Percentiles rank a stretch among this genome's conserved stretches.
phyloP scores from a whole-genome alignment of 164 flowering plant genomes.

The Stephania yunnanensis region DNA sequence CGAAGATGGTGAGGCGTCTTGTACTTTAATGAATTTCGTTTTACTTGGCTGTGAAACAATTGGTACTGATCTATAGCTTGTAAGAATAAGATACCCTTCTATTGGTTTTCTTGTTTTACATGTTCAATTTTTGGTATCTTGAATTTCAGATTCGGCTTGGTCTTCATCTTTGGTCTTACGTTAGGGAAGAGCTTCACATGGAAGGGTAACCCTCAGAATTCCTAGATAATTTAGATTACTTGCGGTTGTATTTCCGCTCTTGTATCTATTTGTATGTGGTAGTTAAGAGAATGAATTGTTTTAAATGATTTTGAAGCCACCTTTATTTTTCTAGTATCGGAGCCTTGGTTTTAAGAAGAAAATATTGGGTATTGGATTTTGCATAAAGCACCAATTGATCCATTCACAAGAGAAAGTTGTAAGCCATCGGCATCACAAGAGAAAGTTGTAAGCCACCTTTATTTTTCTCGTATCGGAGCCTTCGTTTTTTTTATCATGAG shows the following conservation, averaged over 20 bases:
- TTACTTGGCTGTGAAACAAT: conserved; percentile 1
- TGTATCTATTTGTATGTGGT: not conserved
- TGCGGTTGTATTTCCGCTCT: not conserved
- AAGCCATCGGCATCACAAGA: conserved; percentile 97
- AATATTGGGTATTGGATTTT: conserved; percentile 7
- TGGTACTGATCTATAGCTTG: not conserved
- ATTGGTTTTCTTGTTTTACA: not conserved
- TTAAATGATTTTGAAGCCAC: not conserved
- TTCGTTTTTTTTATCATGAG: too few relatives aligned
- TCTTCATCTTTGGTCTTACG: conserved; percentile 85
- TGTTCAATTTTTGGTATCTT: conserved; percentile 1
- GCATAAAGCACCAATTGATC: conserved; percentile 98
- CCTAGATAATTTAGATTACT: not conserved
- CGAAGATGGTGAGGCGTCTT: conserved; percentile 58
- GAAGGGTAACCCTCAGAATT: conserved; percentile 60
- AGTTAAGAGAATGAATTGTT: not conserved
- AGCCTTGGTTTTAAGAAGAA: not conserved
- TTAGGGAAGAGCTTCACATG: conserved; percentile 96
- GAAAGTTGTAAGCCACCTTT: too few relatives aligned
- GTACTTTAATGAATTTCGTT: conserved; percentile 5
- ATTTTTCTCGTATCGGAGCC: too few relatives aligned
- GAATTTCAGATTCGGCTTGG: conserved; percentile 70
- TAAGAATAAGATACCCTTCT: not conserved
- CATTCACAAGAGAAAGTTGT: conserved; percentile 81
- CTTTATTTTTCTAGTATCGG: not conserved